Conservation (phyloP, 139 green algal species). For the Asterochloris erici region DNA sequence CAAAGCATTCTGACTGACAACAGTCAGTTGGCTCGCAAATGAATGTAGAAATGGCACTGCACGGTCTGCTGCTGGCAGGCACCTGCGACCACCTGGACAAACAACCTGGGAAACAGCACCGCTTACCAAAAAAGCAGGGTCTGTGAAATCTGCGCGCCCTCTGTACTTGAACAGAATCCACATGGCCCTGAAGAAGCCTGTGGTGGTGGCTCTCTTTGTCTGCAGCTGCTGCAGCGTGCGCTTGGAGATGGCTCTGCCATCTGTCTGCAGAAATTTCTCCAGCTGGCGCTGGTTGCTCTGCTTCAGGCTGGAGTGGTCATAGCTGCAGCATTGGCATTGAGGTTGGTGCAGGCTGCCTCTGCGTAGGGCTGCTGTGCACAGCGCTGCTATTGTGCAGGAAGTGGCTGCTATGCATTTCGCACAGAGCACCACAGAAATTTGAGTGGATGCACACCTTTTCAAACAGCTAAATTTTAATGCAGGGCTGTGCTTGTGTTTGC, state of each 20-base stretch:
- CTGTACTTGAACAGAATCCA: constrained; percentile 56
- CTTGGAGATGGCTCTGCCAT: neutral
- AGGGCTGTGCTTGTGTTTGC: no score
- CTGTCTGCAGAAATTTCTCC: neutral
- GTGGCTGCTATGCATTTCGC: no score
- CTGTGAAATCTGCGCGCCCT: constrained; percentile 45
- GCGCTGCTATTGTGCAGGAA: no score
- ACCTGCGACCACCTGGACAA: neutral
- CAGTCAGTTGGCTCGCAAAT: no score
- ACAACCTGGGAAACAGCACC: constrained; percentile 29
- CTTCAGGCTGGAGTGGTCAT: neutral
- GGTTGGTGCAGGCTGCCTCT: no score
- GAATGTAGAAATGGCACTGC: neutral
- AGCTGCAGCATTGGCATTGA: neutral
- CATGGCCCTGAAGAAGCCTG: constrained; percentile 59
- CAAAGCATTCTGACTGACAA: no score
- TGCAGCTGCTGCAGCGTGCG: constrained; percentile 43
- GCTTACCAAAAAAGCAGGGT: constrained; percentile 55
- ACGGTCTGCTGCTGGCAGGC: neutral
- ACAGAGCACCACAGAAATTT: no score
- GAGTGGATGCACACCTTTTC: no score
- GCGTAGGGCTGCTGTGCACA: no score
- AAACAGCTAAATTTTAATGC: no score
- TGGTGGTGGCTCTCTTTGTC: constrained; percentile 56
- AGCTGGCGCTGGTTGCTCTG: constrained; percentile 5